These are phyloP conservation scores for Aphanomyces invadans DNA, from an alignment of 352 stramenopile genomes.

Conservation along the genomic window DNA sequence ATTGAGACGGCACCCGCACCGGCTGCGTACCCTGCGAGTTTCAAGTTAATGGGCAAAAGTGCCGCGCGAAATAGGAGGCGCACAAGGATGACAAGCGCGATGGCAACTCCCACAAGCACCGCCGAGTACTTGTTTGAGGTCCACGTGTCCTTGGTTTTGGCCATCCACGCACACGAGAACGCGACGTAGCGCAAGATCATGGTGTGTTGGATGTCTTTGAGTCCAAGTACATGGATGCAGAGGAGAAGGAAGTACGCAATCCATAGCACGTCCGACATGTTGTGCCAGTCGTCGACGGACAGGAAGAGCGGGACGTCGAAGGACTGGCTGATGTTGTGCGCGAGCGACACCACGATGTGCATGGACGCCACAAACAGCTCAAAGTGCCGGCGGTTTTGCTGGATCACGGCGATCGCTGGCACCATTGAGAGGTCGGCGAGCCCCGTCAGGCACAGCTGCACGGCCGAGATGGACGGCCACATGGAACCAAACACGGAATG, in stretches of 20 bases:
- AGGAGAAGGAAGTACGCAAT: constrained; percentile 78
- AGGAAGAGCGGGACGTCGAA: constrained; percentile 61
- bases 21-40: neutral
- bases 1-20: neutral
- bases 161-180: constrained; percentile 73
- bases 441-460: constrained; percentile 54
- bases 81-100: constrained; percentile 48
- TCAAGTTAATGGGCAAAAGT: neutral
- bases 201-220: constrained; percentile 66
- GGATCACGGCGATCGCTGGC: constrained; percentile 67
- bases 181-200: constrained; percentile 79
- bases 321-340: constrained; percentile 74
- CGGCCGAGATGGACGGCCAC: constrained; percentile 36
- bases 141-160: constrained; percentile 80
- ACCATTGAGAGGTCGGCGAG: constrained; percentile 69
- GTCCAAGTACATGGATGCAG: constrained; percentile 80
- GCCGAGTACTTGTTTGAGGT: constrained; percentile 61
- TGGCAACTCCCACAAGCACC: constrained; percentile 48
- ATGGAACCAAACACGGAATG: neutral
- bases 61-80: constrained; percentile 31
- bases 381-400: constrained; percentile 75
- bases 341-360: constrained; percentile 66
- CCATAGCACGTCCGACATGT: constrained; percentile 81
- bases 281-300: constrained; percentile 71
- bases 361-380: constrained; percentile 81